These are phyloP conservation scores for Juncus effusus DNA, from an alignment of 176 grass and related monocot species.

Conservation along the genomic window DNA sequence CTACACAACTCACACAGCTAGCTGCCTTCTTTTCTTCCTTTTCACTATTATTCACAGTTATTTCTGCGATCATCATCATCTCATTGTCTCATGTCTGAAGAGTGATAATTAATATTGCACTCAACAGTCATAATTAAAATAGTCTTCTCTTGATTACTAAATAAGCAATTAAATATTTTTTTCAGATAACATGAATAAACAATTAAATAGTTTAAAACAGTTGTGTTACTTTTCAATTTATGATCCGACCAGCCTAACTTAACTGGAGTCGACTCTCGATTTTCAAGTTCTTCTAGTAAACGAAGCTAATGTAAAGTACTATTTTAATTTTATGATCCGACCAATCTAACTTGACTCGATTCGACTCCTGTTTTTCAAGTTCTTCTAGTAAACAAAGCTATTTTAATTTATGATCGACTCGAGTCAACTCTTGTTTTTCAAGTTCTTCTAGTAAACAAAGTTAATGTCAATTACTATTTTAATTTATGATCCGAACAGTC, in stretches of 20 bases:
- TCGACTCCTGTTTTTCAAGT: background rate
- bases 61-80: background rate
- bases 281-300: background rate
- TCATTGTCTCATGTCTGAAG: no score
- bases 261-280: no score
- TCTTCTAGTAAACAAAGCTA: no score
- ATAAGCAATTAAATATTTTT: no score
- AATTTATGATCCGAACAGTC: constrained; percentile 10
- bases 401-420: no score
- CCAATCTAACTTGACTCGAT: background rate
- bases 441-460: background rate
- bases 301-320: background rate
- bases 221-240: background rate
- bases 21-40: constrained; percentile 23
- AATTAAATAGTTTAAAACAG: no score
- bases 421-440: no score
- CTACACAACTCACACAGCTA: background rate
- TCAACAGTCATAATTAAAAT: no score
- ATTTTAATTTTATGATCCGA: constrained; percentile 6
- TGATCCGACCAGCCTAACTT: background rate
- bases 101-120: no score
- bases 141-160: no score
- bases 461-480: background rate
- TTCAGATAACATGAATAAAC: no score
- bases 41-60: constrained; percentile 28